Percentiles rank a stretch among this genome's conserved stretches.
These are phyloP conservation scores for Stromatinia cepivora DNA, from an alignment of 2,329 filamentous ascomycete species.

Conservation along the genomic window DNA sequence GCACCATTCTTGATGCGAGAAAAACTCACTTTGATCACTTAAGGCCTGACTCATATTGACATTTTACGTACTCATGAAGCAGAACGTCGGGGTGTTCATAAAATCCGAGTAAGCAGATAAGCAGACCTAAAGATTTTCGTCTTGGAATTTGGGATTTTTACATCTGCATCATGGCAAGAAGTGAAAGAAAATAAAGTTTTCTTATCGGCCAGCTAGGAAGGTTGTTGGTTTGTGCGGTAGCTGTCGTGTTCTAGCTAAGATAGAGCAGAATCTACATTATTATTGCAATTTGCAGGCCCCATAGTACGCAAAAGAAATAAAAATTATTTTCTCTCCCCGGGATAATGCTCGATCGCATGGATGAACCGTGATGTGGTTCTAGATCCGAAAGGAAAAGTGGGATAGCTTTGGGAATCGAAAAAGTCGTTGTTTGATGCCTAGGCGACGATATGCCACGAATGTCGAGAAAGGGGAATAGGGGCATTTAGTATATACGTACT, in stretches of 20 bases:
- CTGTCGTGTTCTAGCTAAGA: neutral
- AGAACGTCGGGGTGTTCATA: neutral
- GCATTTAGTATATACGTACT: too few relatives aligned
- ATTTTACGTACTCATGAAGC: neutral
- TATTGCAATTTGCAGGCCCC: neutral
- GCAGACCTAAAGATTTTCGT: neutral
- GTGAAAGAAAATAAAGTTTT: slow-evolving; percentile 13
- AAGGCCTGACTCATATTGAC: neutral
- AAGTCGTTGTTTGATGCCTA: too few relatives aligned
- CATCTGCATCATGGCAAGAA: neutral
- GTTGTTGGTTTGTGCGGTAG: neutral
- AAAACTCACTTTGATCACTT: neutral
- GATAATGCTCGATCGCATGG: too few relatives aligned
- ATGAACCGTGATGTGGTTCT: too few relatives aligned
- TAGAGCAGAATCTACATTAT: neutral
- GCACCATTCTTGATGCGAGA: too few relatives aligned
- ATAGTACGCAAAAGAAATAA: neutral
- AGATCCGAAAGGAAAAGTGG: too few relatives aligned
- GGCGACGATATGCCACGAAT: too few relatives aligned
- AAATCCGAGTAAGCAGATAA: neutral
- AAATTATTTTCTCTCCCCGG: neutral
- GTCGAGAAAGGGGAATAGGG: too few relatives aligned
- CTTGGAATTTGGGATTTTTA: neutral
- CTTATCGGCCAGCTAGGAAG: neutral
- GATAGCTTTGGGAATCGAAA: too few relatives aligned